Conservation (phyloP, 1,284 basidiomycete species). For the Phlebopus sp. region DNA sequence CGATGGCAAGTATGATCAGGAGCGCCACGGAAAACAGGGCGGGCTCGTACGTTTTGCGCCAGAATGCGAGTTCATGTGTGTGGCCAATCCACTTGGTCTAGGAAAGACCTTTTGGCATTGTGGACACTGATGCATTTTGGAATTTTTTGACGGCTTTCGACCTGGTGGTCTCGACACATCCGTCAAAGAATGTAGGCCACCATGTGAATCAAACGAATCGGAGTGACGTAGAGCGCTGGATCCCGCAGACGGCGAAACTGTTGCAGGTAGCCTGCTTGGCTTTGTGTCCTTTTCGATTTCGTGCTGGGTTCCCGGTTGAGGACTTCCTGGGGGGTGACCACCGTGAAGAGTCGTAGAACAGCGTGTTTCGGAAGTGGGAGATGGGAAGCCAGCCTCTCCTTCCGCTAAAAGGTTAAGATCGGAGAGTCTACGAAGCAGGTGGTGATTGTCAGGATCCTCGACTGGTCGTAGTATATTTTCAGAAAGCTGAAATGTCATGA, state of each 20-base stretch:
- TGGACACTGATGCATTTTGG: slow-evolving; percentile 51
- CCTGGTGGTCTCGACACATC: slow-evolving; percentile 12
- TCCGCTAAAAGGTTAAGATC: slow-evolving; percentile 18
- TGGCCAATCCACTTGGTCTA: slow-evolving; percentile 58
- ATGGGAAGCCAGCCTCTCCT: slow-evolving; percentile 12
- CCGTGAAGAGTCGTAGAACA: slow-evolving; percentile 5
- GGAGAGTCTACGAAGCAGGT: slow-evolving; percentile 15
- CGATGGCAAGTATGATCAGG: slow-evolving; percentile 10
- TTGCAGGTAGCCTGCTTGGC: slow-evolving; percentile 16
- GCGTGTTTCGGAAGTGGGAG: slow-evolving; percentile 4
- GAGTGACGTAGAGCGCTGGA: slow-evolving; percentile 3
- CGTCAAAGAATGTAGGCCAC: neutral
- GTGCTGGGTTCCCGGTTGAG: slow-evolving; percentile 22
- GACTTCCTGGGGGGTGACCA: neutral
- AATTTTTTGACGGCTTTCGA: slow-evolving; percentile 35
- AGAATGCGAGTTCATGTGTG: slow-evolving; percentile 67
- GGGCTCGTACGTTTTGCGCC: slow-evolving; percentile 54
- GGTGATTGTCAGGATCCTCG: slow-evolving; percentile 29
- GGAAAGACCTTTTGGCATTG: slow-evolving; percentile 60
- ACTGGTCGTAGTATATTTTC: slow-evolving; percentile 23
- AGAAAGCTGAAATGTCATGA: slow-evolving; percentile 34
- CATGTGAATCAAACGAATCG: slow-evolving; percentile 6
- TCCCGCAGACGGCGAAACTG: slow-evolving; percentile 5
- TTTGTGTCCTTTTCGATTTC: slow-evolving; percentile 14
- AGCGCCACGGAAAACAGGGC: slow-evolving; percentile 4